Evolutionary conservation across 2,329 filamentous ascomycete species (phyloP), one percentile per base, ranked within the genome.

Genomic region (Thelonectria blattea): DNA sequence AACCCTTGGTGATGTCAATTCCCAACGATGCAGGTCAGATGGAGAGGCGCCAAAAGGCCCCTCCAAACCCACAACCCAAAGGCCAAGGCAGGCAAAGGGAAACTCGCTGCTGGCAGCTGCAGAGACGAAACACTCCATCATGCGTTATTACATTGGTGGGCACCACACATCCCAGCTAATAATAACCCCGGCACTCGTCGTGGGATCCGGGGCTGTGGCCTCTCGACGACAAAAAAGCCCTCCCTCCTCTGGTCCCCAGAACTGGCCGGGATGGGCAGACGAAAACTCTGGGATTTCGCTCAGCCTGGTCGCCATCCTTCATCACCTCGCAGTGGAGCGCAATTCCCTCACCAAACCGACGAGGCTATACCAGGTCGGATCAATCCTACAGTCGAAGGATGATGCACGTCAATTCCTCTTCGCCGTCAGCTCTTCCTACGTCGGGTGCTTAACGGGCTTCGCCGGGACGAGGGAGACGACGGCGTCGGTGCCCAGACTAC

Each of bases 121-220:
- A 56, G 39, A 47, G 58, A 61, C 60, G 57, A 69, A 68, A 62
- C 52, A 20, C 56, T 61, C 34, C 60, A 56, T 49, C 50, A 65
- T 58, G 53, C 64, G 58, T 58, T 46, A 64, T 64, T 62, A 58
- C 58, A 66, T 34, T 24, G 51, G 52, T 45, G 56, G 56, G 46
- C 67, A 64, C 52, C 48, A 42, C 49, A 47, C 49, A 56, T 59
- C 58, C 66, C 45, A 24, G 57, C 58, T 57, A 50, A 45, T 46
- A 22, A 52, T 52, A 52, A 39, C 52, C 27, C 58, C 17, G 22
- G 50, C 17, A 34, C 54, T 34, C 24, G 32, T 27, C 34, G 17
- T 30, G 17, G 43, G 59, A 58, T 43, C 50, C 24, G 37, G 45
- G 41, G 39, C 45, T 12, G 30, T 41, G 47, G 27, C 53, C 54